Base-by-base conservation (phyloP, 306 rosid genomes). In the Trifolium subterraneum region DNA sequence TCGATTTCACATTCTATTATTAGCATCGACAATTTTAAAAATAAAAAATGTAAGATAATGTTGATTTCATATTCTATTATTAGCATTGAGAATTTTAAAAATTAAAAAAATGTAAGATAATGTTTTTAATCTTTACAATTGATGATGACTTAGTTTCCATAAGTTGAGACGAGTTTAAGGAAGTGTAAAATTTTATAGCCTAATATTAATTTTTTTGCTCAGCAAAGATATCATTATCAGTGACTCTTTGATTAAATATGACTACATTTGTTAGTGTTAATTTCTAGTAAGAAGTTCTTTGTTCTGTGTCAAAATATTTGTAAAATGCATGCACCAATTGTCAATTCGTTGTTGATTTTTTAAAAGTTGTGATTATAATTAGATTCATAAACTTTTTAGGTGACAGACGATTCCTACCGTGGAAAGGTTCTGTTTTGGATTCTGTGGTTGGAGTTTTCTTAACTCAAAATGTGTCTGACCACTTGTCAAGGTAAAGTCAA, bases 371-470 rank as follows among this genome's bases (percentile, higher is more conserved):
- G 27, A 54, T 68, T 13, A 59, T 18, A 31, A 10, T 6, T 69
- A 12, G 7, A 27, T 16, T 60, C 14, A 35, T 52, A 39, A 70
- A 29, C 18, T 58, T 67, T 45, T 1, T 35, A 74, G 83, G 83
- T 19, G 62, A 74, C 19, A 80, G 79, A 20, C 13, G 71, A 9
- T 80, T 80, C 29, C 18, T 12, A 18, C 79, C 60, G 0, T 80
- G 83, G 83, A 80, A 80, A 80, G 83, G 83, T 50, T 80, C 83
- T 10, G 71, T 74, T 29, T 18, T 80, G 39, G 83, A 80, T 80
- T 80, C 79, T 60, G 71, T 80, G 2, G 33, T 73, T 38, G 83
- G 83, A 60, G 79, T 38, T 68, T 80, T 23, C 13, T 27, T 80
- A 39, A 80, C 83, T 68, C 83, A 80, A 48, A 80, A 74, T 60